These are phyloP conservation scores for Auxenochlorella pyrenoidosa DNA, from an alignment of 139 green algal genomes.

Conservation along the genomic window DNA sequence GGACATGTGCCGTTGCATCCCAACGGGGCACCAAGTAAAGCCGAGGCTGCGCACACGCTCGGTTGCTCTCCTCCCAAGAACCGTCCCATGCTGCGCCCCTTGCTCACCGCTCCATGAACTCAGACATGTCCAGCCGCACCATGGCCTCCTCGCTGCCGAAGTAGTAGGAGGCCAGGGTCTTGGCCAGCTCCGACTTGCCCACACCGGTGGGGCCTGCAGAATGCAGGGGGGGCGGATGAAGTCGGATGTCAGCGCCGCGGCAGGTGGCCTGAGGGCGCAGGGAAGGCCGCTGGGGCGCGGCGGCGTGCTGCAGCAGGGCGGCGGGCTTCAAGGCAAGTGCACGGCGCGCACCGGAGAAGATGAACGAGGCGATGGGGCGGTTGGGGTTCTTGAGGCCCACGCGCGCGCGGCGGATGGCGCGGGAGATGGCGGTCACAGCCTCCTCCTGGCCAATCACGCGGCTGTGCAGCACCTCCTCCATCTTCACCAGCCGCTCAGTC, in stretches of 20 bases:
- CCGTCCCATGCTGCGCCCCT: too few species aligned
- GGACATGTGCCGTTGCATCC: too few species aligned
- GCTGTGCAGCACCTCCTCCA: constrained; percentile 97
- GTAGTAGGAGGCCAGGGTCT: constrained; percentile 98
- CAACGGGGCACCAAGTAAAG: too few species aligned
- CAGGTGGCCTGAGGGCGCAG: too few species aligned
- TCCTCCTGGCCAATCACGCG: constrained; percentile 98
- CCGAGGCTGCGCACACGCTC: too few species aligned
- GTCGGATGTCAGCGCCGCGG: too few species aligned
- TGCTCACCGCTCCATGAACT: constrained; percentile 97
- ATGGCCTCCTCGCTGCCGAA: constrained; percentile 93
- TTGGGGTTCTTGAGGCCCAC: constrained; percentile 99
- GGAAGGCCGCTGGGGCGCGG: background rate
- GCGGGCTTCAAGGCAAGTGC: background rate
- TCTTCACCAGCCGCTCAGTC: constrained; percentile 96
- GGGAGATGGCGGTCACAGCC: constrained; percentile 89
- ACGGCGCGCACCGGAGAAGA: constrained; percentile 82
- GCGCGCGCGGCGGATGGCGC: constrained; percentile 94
- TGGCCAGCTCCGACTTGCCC: constrained; percentile 99
- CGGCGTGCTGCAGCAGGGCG: background rate
- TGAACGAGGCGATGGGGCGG: constrained; percentile 97
- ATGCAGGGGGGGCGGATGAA: background rate
- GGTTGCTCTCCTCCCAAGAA: too few species aligned
- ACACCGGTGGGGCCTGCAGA: constrained; percentile 75
- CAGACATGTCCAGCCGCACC: constrained; percentile 98